These are phyloP conservation scores for Colletotrichum incanum DNA, from an alignment of 2,329 filamentous ascomycete species.

Conservation along the genomic window DNA sequence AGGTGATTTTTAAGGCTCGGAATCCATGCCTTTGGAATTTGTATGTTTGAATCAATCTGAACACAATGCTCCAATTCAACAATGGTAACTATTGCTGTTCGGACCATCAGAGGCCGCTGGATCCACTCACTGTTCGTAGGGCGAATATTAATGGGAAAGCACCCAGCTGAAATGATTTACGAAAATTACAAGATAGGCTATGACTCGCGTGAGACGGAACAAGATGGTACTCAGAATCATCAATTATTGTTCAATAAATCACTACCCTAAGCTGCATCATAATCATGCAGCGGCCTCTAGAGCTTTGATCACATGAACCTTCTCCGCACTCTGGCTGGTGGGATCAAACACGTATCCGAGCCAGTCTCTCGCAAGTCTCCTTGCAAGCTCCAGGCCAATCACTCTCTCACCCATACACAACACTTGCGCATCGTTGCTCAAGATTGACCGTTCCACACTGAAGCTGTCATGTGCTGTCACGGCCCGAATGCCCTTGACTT, in stretches of 20 bases:
- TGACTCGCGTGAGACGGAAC: neutral
- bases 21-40: neutral
- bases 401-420: slow-evolving; percentile 90
- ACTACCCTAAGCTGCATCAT: neutral
- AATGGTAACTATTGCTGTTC: neutral
- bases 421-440: slow-evolving; percentile 91
- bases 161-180: no score
- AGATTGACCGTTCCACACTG: slow-evolving; percentile 83
- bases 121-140: neutral
- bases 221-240: neutral
- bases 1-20: no score
- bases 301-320: slow-evolving; percentile 60
- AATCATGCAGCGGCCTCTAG: slow-evolving; percentile 52
- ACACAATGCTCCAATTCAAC: no score
- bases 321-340: slow-evolving; percentile 61
- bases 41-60: no score
- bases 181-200: no score
- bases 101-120: neutral
- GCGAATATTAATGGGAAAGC: no score
- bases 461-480: slow-evolving; percentile 92
- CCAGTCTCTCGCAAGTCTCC: slow-evolving; percentile 86
- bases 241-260: neutral
- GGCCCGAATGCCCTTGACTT: slow-evolving; percentile 86
- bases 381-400: slow-evolving; percentile 84
- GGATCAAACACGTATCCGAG: slow-evolving; percentile 86